Evolutionary conservation across 352 stramenopile genomes (phyloP), one percentile per base, ranked within the genome.

Genomic region (Phytophthora aleatoria): DNA sequence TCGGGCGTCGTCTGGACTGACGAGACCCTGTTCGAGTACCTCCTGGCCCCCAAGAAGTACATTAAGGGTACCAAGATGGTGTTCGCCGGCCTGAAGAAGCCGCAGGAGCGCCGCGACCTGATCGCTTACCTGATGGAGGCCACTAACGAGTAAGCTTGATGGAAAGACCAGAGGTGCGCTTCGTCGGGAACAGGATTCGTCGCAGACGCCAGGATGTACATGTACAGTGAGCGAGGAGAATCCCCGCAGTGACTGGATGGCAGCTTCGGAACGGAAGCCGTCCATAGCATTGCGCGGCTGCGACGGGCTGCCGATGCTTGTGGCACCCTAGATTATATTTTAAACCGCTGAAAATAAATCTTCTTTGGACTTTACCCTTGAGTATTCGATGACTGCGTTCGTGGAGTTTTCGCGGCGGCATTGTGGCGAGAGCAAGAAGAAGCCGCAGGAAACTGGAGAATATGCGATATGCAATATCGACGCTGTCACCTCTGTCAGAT

Each of bases 41-140:
- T 99, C 42, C 86, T 99, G 33, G 97, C 97, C 52, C 98, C 98
- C 13, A 99, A 99, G 94, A 99, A 99, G 89, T 99, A 99, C 95
- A 99, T 99, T 74, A 99, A 99, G 95, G 97, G 98, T 73, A 99
- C 98, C 57, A 99, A 99, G 89, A 99, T 99, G 98, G 96, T 99
- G 43, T 99, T 99, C 67, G 98, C 98, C 24, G 98, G 98, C 73
- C 85, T 99, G 57, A 99, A 99, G 92, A 99, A 99, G 90, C 85
- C 93, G 27, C 70, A 87, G 49, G 98, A 99, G 73, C 92, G 98
- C 58, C 92, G 97, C 33, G 95, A 99, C 77, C 87, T 99, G 59
- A 99, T 99, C 69, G 96, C 97, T 36, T 99, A 99, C 92, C 83
- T 99, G 45, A 97, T 99, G 79, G 75, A 96, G 57, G 71, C 91